These are phyloP conservation scores for Scutellaria minor DNA, from an alignment of 257 asterid species.

Conservation along the genomic window DNA sequence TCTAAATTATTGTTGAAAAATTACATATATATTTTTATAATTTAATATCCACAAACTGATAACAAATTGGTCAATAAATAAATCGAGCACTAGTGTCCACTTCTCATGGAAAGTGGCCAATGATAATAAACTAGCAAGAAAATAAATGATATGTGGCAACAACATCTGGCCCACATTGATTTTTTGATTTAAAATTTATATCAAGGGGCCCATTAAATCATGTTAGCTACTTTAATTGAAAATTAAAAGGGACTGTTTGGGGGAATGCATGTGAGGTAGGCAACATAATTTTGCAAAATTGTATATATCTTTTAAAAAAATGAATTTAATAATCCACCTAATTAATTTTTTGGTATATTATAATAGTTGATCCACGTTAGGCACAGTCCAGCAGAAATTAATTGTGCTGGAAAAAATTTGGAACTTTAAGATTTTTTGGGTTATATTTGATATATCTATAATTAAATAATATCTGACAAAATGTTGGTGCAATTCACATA, in stretches of 20 bases:
- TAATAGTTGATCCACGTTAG: not conserved
- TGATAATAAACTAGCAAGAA: not conserved
- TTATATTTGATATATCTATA: too few relatives aligned
- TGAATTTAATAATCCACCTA: not conserved
- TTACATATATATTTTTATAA: too few relatives aligned
- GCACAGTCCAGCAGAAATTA: too few relatives aligned
- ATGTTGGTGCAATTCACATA: too few relatives aligned
- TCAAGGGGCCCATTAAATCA: constrained; percentile 12
- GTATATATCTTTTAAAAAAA: too few relatives aligned
- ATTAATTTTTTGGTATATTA: not conserved
- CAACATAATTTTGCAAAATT: not conserved
- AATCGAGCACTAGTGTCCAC: not conserved
- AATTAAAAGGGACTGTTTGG: not conserved
- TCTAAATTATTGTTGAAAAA: too few relatives aligned
- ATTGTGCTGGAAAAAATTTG: too few relatives aligned
- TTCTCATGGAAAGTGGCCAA: constrained; percentile 19
- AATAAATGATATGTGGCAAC: constrained; percentile 13
- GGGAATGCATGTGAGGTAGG: constrained; percentile 11
- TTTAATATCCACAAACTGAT: too few relatives aligned
- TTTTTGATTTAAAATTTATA: not conserved
- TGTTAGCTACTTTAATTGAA: not conserved
- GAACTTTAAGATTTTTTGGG: too few relatives aligned
- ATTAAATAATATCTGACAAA: too few relatives aligned
- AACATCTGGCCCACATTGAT: constrained; percentile 10
- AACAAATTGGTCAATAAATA: constrained; percentile 1